Base-by-base conservation (phyloP, 2,329 filamentous ascomycete species). In the Tolypocladium cylindrosporum region DNA sequence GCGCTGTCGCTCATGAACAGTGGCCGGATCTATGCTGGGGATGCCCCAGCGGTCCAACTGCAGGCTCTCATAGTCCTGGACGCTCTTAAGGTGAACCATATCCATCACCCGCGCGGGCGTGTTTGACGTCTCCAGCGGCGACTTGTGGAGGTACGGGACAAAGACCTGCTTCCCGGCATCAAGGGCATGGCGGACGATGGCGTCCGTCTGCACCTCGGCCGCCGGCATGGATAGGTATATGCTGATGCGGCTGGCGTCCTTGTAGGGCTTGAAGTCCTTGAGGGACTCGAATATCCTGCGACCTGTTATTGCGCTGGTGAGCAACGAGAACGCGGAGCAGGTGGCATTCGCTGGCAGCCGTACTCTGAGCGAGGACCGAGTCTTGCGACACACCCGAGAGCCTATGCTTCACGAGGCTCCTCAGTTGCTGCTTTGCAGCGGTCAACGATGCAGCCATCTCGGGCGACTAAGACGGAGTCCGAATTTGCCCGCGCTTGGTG, bases 191-290 rank as follows among this genome's bases (percentile, higher is more conserved):
- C 84, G 83, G 10, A 97, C 90, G 57, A 97, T 90, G 54, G 79
- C 77, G 55, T 87, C 85, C 1, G 94, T 99, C 64, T 91, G 90
- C 34, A 96, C 82, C 75, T 99, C 94, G 31, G 87, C 88, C 11
- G 79, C 76, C 1, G 92, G 91, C 94, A 99, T 99, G 13, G 93
- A 94, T 19, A 99, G 79, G 70, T 96, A 99, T 58, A 99, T 80
- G 65, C 90, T 91, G 67, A 99, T 83, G 56, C 84, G 81, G 60
- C 78, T 81, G 48, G 94, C 92, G 57, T 86, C 78, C 62, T 84
- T 76, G 70, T 96, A 99, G 57, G 91, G 88, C 55, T 83, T 79
- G 65, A 92, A 83, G 13, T 79, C 77, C 51, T 87, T 76, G 42
- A 97, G 74, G 8, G 80, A 76, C 57, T 84, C 79, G 63, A 86